phyloP scores from a whole-genome alignment of 2,329 filamentous ascomycete species.

The Epichloe amarillans region DNA sequence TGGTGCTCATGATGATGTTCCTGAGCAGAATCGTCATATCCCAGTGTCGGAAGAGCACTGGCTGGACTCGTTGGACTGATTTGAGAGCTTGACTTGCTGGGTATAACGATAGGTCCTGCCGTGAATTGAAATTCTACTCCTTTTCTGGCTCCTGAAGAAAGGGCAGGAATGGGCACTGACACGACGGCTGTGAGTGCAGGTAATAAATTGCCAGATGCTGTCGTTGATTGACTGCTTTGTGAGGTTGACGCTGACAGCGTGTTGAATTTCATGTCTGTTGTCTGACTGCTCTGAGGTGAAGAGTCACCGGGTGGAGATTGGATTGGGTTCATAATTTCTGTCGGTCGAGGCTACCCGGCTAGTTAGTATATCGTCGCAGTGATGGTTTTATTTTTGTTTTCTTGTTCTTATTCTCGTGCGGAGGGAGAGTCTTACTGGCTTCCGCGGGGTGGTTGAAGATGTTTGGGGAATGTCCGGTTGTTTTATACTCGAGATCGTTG shows the following conservation, averaged over 20 bases:
- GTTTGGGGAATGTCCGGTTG: neutral
- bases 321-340: too few relatives aligned
- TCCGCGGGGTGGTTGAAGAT: neutral
- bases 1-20: conserved; percentile 1
- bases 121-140: neutral
- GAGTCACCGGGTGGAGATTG: neutral
- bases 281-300: neutral
- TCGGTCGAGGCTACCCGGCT: neutral
- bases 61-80: neutral
- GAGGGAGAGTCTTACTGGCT: neutral
- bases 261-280: neutral
- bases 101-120: neutral
- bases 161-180: neutral
- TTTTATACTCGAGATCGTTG: neutral
- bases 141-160: conserved; percentile 5
- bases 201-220: neutral
- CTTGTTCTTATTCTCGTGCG: neutral
- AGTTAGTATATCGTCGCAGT: neutral
- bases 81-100: neutral
- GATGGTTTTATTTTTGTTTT: neutral
- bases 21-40: neutral
- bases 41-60: neutral
- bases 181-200: neutral
- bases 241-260: neutral
- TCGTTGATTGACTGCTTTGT: neutral